Evolutionary conservation across 148 eudicot species (phyloP).

Genomic region (Limonium bicolor): DNA sequence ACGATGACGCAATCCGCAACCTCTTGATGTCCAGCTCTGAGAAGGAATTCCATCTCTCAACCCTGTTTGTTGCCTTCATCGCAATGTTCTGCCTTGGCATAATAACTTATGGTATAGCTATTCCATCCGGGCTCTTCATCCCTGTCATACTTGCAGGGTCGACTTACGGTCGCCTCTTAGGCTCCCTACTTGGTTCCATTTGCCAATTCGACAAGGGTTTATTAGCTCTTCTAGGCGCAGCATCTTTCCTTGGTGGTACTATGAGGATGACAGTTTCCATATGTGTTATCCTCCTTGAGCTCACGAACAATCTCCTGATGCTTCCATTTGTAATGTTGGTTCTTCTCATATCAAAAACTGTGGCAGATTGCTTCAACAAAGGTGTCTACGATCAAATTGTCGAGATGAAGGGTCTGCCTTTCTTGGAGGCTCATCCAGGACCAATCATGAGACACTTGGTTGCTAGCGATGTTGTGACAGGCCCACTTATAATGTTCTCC

Average conservation of each 20-base stretch:
- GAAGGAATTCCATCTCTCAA: slow-evolving; percentile 9
- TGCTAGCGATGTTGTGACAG: slow-evolving; percentile 16
- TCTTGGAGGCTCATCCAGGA: slow-evolving; percentile 16
- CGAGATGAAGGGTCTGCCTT: slow-evolving; percentile 15
- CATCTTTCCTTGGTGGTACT: slow-evolving; percentile 20
- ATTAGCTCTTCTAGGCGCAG: slow-evolving; percentile 17
- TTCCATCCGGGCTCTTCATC: slow-evolving; percentile 17
- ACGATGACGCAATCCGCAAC: slow-evolving; percentile 16
- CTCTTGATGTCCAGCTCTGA: slow-evolving; percentile 8
- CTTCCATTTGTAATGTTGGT: slow-evolving; percentile 18
- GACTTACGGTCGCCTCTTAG: slow-evolving; percentile 15
- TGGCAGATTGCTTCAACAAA: slow-evolving; percentile 16
- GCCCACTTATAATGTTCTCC: slow-evolving; percentile 12
- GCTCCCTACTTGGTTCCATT: slow-evolving; percentile 10
- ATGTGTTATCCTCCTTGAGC: slow-evolving; percentile 14
- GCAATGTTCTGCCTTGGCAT: slow-evolving; percentile 13
- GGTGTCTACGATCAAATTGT: slow-evolving; percentile 18
- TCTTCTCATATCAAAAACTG: slow-evolving; percentile 13
- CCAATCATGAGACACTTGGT: slow-evolving; percentile 15
- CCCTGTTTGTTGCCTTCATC: slow-evolving; percentile 10
- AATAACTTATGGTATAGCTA: slow-evolving; percentile 14
- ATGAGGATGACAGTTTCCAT: slow-evolving; percentile 21
- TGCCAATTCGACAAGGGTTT: slow-evolving; percentile 13
- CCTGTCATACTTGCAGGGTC: slow-evolving; percentile 17
- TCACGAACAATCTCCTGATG: slow-evolving; percentile 11